phyloP scores from a whole-genome alignment of 129 eudicot genomes.

The Pittosporum tobira region DNA sequence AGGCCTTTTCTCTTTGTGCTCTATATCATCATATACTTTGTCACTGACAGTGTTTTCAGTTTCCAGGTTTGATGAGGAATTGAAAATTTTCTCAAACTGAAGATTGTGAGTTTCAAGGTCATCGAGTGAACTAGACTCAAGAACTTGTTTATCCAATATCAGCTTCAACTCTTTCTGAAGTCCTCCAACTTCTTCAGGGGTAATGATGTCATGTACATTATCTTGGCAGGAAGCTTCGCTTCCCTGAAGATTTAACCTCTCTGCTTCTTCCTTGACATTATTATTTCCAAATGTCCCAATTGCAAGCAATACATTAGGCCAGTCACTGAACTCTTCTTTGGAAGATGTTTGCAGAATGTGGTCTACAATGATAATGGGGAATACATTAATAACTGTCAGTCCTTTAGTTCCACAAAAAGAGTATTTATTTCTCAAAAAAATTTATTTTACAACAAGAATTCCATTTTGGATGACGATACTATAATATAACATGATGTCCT shows the following conservation, averaged over 20 bases:
- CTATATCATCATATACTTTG: conserved; percentile 13
- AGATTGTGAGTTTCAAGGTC: conserved; percentile 4
- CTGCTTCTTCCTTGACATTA: conserved; percentile 22
- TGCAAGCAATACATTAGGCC: conserved; percentile 72
- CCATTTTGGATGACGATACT: too few species aligned
- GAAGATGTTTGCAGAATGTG: conserved; percentile 21
- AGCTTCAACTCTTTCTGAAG: conserved; percentile 28
- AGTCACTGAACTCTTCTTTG: conserved; percentile 75
- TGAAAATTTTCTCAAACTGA: not conserved
- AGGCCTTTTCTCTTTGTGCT: conserved; percentile 5
- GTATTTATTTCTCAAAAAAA: too few species aligned
- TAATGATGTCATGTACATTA: conserved; percentile 12
- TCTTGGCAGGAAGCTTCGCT: conserved; percentile 14
- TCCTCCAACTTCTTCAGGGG: conserved; percentile 21
- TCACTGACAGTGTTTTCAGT: not conserved
- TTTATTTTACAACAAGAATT: too few species aligned
- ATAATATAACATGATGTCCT: too few species aligned
- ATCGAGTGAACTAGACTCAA: conserved; percentile 6
- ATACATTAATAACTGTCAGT: not conserved
- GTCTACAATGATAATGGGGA: conserved; percentile 12
- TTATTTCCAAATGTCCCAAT: conserved; percentile 72
- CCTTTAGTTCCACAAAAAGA: too few species aligned
- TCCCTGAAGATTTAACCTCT: conserved; percentile 12
- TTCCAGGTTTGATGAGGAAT: conserved; percentile 1
- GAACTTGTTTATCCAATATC: conserved; percentile 13